Conservation (phyloP, 2,329 filamentous ascomycete genomes). For the Fusarium poae region DNA sequence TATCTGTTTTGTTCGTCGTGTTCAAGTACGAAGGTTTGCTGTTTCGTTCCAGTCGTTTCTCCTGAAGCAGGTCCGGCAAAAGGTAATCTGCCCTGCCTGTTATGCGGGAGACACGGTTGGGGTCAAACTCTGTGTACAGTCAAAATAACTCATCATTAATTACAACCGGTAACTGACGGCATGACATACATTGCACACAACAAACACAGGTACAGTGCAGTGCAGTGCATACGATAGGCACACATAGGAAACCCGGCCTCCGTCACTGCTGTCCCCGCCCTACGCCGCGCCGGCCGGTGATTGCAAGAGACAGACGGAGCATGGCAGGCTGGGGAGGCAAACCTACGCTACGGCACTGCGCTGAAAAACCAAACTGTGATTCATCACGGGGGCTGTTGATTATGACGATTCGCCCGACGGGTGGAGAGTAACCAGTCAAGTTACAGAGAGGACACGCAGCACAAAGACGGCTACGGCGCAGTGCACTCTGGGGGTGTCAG, state of each 20-base stretch:
- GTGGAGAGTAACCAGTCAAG: conserved; percentile 41
- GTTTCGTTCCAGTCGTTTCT: conserved; percentile 47
- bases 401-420: conserved; percentile 47
- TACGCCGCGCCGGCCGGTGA: conserved; percentile 35
- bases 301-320: conserved; percentile 11
- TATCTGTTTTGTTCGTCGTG: conserved; percentile 35
- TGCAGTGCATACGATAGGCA: neutral
- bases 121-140: conserved; percentile 44
- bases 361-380: conserved; percentile 35
- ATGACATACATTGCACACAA: conserved; percentile 1
- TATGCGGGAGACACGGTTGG: conserved; percentile 24
- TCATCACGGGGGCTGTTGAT: conserved; percentile 46
- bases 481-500: conserved; percentile 46
- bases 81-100: conserved; percentile 25
- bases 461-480: conserved; percentile 41
- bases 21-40: conserved; percentile 44
- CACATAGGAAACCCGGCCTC: conserved; percentile 26
- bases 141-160: conserved; percentile 1
- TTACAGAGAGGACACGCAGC: conserved; percentile 41
- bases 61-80: conserved; percentile 35
- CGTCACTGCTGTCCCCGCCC: conserved; percentile 26
- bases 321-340: conserved; percentile 36
- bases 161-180: conserved; percentile 1
- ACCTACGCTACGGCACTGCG: conserved; percentile 33
- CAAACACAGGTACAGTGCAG: neutral